These are phyloP conservation scores for Apiotrichum gracile DNA, from an alignment of 1,284 basidiomycete species.

Conservation along the genomic window DNA sequence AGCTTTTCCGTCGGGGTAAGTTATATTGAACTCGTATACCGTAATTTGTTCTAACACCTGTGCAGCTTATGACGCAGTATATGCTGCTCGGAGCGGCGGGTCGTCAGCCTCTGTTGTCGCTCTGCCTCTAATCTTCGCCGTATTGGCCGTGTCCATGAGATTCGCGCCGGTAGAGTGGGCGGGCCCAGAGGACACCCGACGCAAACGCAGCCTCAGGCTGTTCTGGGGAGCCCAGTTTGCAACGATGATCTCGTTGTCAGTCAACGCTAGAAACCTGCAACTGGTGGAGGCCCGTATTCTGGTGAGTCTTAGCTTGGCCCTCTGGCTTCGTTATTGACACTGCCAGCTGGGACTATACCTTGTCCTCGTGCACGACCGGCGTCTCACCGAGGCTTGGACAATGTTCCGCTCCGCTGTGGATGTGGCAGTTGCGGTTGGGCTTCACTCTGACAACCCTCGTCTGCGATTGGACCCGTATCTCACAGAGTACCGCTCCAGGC, in stretches of 20 bases:
- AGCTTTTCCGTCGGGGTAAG: constrained; percentile 59
- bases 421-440: constrained; percentile 82
- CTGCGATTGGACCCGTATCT: constrained; percentile 58
- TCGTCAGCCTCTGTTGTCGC: constrained; percentile 22
- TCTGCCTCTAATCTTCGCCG: constrained; percentile 80
- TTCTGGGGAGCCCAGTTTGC: constrained; percentile 61
- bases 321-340: background rate
- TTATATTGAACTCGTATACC: background rate
- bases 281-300: constrained; percentile 76
- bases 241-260: constrained; percentile 56
- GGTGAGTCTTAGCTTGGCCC: constrained; percentile 50
- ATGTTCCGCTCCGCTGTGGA: constrained; percentile 83
- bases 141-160: constrained; percentile 79
- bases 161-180: constrained; percentile 73
- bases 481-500: constrained; percentile 79
- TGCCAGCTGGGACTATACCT: constrained; percentile 82
- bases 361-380: constrained; percentile 56
- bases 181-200: constrained; percentile 62
- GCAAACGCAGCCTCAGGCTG: constrained; percentile 69
- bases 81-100: constrained; percentile 42
- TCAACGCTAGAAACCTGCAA: constrained; percentile 82
- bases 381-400: constrained; percentile 73
- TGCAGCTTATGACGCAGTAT: constrained; percentile 63
- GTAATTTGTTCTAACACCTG: background rate
- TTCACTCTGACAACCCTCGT: constrained; percentile 80